Conservation (phyloP, 2,329 filamentous ascomycete genomes). For the Huntiella savannae region DNA sequence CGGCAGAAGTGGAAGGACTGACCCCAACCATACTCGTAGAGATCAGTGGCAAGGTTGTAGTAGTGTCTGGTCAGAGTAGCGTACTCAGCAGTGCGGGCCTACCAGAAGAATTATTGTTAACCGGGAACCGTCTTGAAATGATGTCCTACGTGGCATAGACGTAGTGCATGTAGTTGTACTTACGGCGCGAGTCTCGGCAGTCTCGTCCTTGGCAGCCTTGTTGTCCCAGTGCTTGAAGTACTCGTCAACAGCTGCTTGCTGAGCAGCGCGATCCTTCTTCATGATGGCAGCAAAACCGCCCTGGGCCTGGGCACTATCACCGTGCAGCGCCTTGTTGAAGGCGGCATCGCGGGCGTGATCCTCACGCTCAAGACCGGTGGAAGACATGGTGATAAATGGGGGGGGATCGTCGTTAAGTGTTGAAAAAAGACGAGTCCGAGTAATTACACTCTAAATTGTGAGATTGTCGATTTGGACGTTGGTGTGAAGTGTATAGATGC, state of each 20-base stretch:
- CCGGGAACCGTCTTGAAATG: background rate
- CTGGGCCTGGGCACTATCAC: constrained; percentile 43
- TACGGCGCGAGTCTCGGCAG: constrained; percentile 62
- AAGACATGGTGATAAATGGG: constrained; percentile 6
- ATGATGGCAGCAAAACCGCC: constrained; percentile 64
- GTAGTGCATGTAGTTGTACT: constrained; percentile 14
- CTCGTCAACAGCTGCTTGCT: constrained; percentile 68
- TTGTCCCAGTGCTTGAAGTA: constrained; percentile 97
- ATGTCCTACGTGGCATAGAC: background rate
- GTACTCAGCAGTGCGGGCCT: constrained; percentile 73
- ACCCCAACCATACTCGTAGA: constrained; percentile 95
- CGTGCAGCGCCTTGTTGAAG: constrained; percentile 82
- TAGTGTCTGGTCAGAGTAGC: constrained; percentile 88
- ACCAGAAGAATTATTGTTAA: constrained; percentile 8
- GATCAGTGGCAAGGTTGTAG: constrained; percentile 90
- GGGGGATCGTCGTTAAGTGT: constrained; percentile 4
- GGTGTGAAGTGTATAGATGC: no score
- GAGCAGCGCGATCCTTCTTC: constrained; percentile 61
- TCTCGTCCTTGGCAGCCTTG: constrained; percentile 62
- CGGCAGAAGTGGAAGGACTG: constrained; percentile 96
- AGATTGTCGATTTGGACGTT: no score
- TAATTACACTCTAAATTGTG: no score
- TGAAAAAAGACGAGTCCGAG: constrained; percentile 6
- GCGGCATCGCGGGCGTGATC: constrained; percentile 71
- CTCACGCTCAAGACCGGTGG: constrained; percentile 46